These are phyloP conservation scores for Nitzschia sp. DNA, from an alignment of 108 stramenopile genomes.

Conservation along the genomic window DNA sequence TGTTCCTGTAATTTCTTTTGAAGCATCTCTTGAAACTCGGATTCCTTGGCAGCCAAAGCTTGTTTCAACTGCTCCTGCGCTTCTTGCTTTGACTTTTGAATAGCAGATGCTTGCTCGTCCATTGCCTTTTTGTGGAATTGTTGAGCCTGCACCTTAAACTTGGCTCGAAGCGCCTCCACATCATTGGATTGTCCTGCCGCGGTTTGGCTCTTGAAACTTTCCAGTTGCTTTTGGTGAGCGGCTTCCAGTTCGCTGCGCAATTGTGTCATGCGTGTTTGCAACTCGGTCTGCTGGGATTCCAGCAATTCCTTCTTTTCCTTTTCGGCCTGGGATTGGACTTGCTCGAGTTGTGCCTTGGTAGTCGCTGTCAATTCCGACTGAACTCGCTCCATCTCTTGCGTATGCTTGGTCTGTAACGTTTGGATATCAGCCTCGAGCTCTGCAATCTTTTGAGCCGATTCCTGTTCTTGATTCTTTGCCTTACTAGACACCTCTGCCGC, in stretches of 20 bases:
- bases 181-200: conserved; percentile 21
- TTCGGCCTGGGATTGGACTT: conserved; percentile 4
- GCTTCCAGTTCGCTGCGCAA: conserved; percentile 15
- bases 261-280: conserved; percentile 13
- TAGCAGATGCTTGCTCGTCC: conserved; percentile 14
- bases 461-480: conserved; percentile 28
- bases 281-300: conserved; percentile 24
- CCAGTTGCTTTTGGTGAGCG: conserved; percentile 39
- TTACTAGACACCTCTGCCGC: conserved; percentile 4
- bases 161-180: conserved; percentile 23
- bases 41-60: conserved; percentile 1
- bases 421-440: conserved; percentile 30
- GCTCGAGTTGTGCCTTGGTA: not conserved
- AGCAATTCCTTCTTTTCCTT: conserved; percentile 14
- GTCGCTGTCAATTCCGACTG: conserved; percentile 9
- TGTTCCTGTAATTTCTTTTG: conserved; percentile 16
- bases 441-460: conserved; percentile 26
- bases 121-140: conserved; percentile 20
- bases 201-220: conserved; percentile 27
- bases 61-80: conserved; percentile 14
- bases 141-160: conserved; percentile 34
- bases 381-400: conserved; percentile 13
- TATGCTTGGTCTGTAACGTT: conserved; percentile 19
- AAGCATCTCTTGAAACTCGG: conserved; percentile 13
- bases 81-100: conserved; percentile 25